Conservation (phyloP, 2,329 filamentous ascomycete genomes). For the Fusarium sp. region DNA sequence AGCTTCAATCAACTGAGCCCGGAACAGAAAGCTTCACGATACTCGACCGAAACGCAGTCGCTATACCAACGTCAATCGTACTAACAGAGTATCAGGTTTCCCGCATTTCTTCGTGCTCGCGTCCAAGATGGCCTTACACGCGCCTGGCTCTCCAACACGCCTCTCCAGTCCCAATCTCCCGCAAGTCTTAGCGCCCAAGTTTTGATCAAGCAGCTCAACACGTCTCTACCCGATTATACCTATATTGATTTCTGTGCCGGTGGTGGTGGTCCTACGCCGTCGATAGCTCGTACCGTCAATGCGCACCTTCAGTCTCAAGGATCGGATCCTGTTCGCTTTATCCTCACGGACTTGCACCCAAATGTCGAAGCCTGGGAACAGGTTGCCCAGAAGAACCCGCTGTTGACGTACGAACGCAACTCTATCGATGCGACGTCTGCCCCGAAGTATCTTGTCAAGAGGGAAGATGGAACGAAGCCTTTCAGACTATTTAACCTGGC, state of each 20-base stretch:
- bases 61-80: not conserved
- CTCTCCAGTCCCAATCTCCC: constrained; percentile 68
- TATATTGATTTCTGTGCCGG: constrained; percentile 84
- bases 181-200: constrained; percentile 70
- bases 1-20: not conserved
- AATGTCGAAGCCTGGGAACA: constrained; percentile 70
- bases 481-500: constrained; percentile 79
- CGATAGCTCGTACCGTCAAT: constrained; percentile 71
- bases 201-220: constrained; percentile 64
- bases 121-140: constrained; percentile 74
- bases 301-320: constrained; percentile 47
- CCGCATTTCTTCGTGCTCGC: constrained; percentile 70
- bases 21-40: not conserved
- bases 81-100: constrained; percentile 64
- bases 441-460: constrained; percentile 60
- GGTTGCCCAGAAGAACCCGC: constrained; percentile 62
- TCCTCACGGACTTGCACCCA: constrained; percentile 75
- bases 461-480: constrained; percentile 59
- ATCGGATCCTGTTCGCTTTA: constrained; percentile 61
- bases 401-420: constrained; percentile 69
- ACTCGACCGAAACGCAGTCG: not conserved
- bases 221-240: constrained; percentile 63
- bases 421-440: constrained; percentile 74
- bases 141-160: constrained; percentile 71
- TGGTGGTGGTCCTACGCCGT: constrained; percentile 76